Conservation (phyloP, 345 rosid genomes). For the Salix exigua region DNA sequence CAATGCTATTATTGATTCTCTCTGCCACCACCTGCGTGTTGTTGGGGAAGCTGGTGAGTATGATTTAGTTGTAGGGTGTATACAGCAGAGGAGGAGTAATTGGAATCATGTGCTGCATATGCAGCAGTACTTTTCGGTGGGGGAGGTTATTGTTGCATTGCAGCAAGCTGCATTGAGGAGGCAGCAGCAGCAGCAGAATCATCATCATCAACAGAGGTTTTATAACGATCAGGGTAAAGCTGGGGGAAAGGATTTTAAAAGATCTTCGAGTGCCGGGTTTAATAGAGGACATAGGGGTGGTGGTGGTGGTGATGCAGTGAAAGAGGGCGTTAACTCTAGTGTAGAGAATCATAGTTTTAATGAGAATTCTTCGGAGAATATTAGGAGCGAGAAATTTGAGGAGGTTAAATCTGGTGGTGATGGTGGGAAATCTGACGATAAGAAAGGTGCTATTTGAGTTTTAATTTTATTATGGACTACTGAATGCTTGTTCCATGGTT, state of each 20-base stretch:
- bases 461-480: background rate
- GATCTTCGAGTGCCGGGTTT: constrained; percentile 46
- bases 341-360: constrained; percentile 29
- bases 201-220: constrained; percentile 17
- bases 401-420: constrained; percentile 32
- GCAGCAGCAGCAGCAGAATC: constrained; percentile 21
- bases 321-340: constrained; percentile 36
- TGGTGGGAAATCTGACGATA: constrained; percentile 38
- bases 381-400: constrained; percentile 27
- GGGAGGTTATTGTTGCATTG: constrained; percentile 51
- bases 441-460: constrained; percentile 48
- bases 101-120: constrained; percentile 76
- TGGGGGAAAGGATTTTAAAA: constrained; percentile 52
- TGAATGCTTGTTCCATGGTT: background rate
- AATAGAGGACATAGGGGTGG: constrained; percentile 38
- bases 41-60: constrained; percentile 75
- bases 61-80: constrained; percentile 44
- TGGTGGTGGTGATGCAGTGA: constrained; percentile 23
- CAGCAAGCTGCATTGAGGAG: constrained; percentile 64
- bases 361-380: constrained; percentile 32
- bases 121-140: constrained; percentile 72
- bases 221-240: constrained; percentile 47
- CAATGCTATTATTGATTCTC: constrained; percentile 76
- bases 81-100: constrained; percentile 70
- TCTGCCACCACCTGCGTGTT: constrained; percentile 59